Conservation (phyloP, 2,329 filamentous ascomycete genomes). For the Aspergillus sp. region DNA sequence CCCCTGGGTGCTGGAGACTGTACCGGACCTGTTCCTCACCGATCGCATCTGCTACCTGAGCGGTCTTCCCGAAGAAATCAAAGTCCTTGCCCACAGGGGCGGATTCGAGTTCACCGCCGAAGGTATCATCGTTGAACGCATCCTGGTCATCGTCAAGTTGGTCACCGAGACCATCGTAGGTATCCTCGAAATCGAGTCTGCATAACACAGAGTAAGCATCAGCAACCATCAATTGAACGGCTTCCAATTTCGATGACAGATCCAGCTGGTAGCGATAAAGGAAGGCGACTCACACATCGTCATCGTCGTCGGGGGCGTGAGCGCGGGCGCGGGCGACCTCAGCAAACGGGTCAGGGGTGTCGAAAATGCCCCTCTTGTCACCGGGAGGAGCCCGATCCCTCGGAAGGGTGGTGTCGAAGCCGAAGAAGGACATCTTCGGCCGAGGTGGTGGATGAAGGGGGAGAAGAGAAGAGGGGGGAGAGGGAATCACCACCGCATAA, state of each 20-base stretch:
- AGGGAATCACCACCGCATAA: slow-evolving; percentile 20
- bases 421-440: slow-evolving; percentile 81
- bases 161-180: slow-evolving; percentile 91
- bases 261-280: slow-evolving; percentile 27
- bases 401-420: slow-evolving; percentile 71
- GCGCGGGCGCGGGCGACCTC: slow-evolving; percentile 64
- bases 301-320: slow-evolving; percentile 54
- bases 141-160: slow-evolving; percentile 89
- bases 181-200: slow-evolving; percentile 89
- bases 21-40: slow-evolving; percentile 89
- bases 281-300: slow-evolving; percentile 55
- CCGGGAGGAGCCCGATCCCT: slow-evolving; percentile 65
- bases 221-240: not conserved
- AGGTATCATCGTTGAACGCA: slow-evolving; percentile 96
- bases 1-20: slow-evolving; percentile 67
- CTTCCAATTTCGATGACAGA: not conserved
- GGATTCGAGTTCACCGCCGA: slow-evolving; percentile 57
- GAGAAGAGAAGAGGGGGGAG: slow-evolving; percentile 15
- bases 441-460: slow-evolving; percentile 3
- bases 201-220: slow-evolving; percentile 1
- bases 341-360: slow-evolving; percentile 85
- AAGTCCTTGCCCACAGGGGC: slow-evolving; percentile 80
- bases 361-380: slow-evolving; percentile 71
- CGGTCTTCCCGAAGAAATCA: slow-evolving; percentile 93
- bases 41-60: slow-evolving; percentile 79